Conservation (phyloP, 805 yeast species). For the Zygotorulaspora florentina region DNA sequence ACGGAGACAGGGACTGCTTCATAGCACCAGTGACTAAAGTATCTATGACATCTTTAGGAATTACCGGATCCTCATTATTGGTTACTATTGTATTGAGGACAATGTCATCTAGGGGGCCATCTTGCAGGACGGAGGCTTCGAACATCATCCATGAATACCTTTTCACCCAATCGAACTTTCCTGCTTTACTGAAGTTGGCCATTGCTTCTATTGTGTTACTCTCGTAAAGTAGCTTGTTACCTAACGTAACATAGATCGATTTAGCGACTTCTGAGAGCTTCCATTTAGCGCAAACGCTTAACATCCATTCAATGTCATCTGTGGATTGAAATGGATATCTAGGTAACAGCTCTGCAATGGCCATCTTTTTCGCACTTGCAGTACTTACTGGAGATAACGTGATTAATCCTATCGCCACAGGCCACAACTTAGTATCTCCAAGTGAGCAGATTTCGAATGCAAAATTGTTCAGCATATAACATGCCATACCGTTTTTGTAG, state of each 20-base stretch:
- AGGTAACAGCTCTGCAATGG: constrained; percentile 57
- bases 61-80: constrained; percentile 15
- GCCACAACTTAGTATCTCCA: constrained; percentile 47
- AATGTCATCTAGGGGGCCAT: constrained; percentile 52
- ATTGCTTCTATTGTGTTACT: constrained; percentile 61
- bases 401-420: constrained; percentile 66
- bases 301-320: constrained; percentile 77
- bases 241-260: constrained; percentile 48
- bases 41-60: constrained; percentile 29
- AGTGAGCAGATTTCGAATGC: constrained; percentile 31
- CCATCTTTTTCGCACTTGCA: constrained; percentile 30
- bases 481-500: constrained; percentile 44
- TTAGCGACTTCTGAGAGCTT: constrained; percentile 55
- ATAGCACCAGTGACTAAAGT: constrained; percentile 49
- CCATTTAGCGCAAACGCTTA: constrained; percentile 67
- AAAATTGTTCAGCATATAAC: constrained; percentile 29
- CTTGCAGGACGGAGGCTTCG: constrained; percentile 52
- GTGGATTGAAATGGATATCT: constrained; percentile 57
- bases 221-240: constrained; percentile 45
- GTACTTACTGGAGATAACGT: constrained; percentile 43
- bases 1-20: constrained; percentile 67
- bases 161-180: constrained; percentile 49
- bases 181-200: constrained; percentile 59
- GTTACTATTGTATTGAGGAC: constrained; percentile 48
- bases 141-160: constrained; percentile 56